Evolutionary conservation across 2,329 filamentous ascomycete genomes (phyloP).

Genomic region (Massarina eburnea): DNA sequence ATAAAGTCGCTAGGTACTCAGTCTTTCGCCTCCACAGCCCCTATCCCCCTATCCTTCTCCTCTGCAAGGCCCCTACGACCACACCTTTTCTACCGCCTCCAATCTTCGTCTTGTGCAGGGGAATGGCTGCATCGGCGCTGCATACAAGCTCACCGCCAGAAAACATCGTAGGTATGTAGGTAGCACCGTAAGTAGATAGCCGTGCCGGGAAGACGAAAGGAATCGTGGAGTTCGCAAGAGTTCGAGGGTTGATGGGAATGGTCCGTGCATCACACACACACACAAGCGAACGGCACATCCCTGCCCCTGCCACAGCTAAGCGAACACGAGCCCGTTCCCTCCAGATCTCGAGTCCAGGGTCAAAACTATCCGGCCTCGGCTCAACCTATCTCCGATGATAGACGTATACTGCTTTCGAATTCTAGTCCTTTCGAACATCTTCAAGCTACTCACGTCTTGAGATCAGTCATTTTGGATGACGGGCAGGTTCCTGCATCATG

Average conservation of each 20-base stretch:
- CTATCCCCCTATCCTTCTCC: neutral
- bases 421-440: neutral
- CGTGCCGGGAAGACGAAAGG: too few relatives aligned
- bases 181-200: neutral
- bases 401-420: neutral
- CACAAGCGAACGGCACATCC: constrained; percentile 3
- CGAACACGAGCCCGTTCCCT: neutral
- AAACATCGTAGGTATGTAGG: neutral
- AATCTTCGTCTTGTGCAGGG: neutral
- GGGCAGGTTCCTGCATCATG: constrained; percentile 7
- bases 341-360: neutral
- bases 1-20: neutral
- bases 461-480: neutral
- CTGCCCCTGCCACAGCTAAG: neutral
- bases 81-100: neutral
- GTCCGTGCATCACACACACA: neutral
- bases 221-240: neutral
- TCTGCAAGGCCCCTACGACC: neutral
- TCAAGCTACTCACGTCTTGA: neutral
- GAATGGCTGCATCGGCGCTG: neutral
- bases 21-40: neutral
- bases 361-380: constrained; percentile 6
- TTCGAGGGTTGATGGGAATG: neutral
- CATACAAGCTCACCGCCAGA: constrained; percentile 4
- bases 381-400: constrained; percentile 9